These are phyloP conservation scores for Cryphonectria parasitica DNA, from an alignment of 2,329 filamentous ascomycete species.

Conservation along the genomic window DNA sequence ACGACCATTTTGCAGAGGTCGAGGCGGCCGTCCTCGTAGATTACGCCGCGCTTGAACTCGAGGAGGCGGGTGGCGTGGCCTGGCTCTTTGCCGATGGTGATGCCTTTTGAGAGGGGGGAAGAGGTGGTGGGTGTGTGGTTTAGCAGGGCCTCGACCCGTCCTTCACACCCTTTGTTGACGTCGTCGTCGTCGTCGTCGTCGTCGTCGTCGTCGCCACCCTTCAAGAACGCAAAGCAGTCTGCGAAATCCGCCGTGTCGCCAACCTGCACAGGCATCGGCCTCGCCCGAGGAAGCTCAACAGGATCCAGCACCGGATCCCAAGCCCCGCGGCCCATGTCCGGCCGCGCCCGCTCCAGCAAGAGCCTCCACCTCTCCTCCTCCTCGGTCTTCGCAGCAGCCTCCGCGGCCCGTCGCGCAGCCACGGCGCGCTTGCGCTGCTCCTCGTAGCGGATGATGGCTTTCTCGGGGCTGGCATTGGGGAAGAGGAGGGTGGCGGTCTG, in stretches of 20 bases:
- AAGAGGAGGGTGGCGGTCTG: slow-evolving; percentile 5
- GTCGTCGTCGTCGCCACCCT: neutral
- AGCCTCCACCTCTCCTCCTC: neutral
- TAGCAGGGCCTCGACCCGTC: neutral
- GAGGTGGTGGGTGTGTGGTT: neutral
- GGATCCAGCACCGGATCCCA: slow-evolving; percentile 4
- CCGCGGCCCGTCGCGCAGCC: neutral
- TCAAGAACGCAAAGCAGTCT: slow-evolving; percentile 15
- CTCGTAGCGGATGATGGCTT: slow-evolving; percentile 17
- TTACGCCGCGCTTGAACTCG: slow-evolving; percentile 44
- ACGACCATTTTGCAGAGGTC: slow-evolving; percentile 61
- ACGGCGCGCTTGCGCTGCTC: slow-evolving; percentile 9
- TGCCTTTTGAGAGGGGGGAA: neutral
- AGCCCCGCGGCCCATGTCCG: neutral
- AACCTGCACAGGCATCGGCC: slow-evolving; percentile 6
- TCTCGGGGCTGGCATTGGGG: slow-evolving; percentile 4
- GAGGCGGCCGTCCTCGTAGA: slow-evolving; percentile 57
- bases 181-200: neutral
- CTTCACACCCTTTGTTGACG: neutral
- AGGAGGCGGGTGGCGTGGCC: slow-evolving; percentile 41
- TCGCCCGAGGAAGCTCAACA: neutral
- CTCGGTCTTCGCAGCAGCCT: no score
- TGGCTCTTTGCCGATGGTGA: slow-evolving; percentile 38
- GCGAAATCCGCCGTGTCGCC: neutral
- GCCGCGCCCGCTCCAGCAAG: neutral